A percentile compares a stretch with the other conserved stretches of the same genome.
Conservation (phyloP, 2,329 filamentous ascomycete genomes). For the Arthrobotrys megalospora region DNA sequence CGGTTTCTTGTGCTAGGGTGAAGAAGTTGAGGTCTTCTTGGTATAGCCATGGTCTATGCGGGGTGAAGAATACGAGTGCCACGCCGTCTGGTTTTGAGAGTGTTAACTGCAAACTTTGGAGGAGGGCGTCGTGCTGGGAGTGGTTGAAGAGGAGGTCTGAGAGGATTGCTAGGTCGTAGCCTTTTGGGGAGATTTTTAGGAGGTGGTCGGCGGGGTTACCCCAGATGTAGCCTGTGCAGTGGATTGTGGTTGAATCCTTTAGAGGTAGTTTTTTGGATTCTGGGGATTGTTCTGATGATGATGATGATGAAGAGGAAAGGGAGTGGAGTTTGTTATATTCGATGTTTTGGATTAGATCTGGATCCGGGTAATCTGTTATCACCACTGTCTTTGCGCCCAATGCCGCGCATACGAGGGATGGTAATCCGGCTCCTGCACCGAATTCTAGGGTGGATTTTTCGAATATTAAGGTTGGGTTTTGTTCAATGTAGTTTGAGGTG, state of each 20-base stretch:
- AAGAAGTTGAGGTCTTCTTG: slow-evolving; percentile 91
- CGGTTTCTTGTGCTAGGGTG: slow-evolving; percentile 78
- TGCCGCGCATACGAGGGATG: slow-evolving; percentile 82
- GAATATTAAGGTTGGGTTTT: slow-evolving; percentile 75
- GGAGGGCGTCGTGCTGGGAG: slow-evolving; percentile 83
- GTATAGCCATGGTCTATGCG: slow-evolving; percentile 90
- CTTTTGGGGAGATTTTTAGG: slow-evolving; percentile 72
- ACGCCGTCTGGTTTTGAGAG: slow-evolving; percentile 73
- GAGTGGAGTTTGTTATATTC: slow-evolving; percentile 79
- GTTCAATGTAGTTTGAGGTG: slow-evolving; percentile 83
- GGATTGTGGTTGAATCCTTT: slow-evolving; percentile 68
- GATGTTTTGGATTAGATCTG: slow-evolving; percentile 85
- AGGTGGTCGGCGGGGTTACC: slow-evolving; percentile 77
- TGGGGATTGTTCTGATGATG: slow-evolving; percentile 9
- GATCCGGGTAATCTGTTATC: slow-evolving; percentile 70
- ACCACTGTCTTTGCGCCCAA: slow-evolving; percentile 75
- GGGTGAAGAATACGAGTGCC: slow-evolving; percentile 93
- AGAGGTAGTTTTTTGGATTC: slow-evolving; percentile 28
- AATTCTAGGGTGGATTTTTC: slow-evolving; percentile 85
- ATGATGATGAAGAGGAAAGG: slow-evolving; percentile 44
- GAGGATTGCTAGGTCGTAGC: slow-evolving; percentile 86
- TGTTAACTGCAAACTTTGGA: slow-evolving; percentile 79
- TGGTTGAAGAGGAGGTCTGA: slow-evolving; percentile 94
- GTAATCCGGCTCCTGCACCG: slow-evolving; percentile 88
- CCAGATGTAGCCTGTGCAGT: slow-evolving; percentile 85